Percentiles rank a stretch among this genome's conserved stretches.
Conservation (phyloP, 1,284 basidiomycete species). For the Apiotrichum sp. region DNA sequence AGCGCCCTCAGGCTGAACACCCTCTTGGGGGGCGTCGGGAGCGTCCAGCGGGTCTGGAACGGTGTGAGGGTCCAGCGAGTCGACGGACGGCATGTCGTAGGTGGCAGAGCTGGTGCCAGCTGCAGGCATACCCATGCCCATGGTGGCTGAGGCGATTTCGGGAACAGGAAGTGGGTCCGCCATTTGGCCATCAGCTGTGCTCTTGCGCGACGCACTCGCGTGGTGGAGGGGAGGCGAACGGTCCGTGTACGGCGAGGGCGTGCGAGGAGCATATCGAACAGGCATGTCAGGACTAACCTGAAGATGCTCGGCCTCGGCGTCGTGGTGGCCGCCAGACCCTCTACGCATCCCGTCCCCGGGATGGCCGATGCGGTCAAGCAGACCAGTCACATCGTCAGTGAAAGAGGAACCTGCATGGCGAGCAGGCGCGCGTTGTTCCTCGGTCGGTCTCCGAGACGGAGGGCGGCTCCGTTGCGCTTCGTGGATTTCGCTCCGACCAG, state of each 20-base stretch:
- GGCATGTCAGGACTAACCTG: slow-evolving; percentile 11
- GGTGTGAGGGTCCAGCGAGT: neutral
- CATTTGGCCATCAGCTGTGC: neutral
- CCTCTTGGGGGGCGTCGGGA: neutral
- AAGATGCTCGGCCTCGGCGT: slow-evolving; percentile 12
- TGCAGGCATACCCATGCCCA: neutral
- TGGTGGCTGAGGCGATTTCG: neutral
- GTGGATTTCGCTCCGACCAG: neutral
- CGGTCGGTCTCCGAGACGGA: neutral
- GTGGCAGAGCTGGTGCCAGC: neutral
- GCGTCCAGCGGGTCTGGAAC: neutral
- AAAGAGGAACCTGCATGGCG: slow-evolving; percentile 22
- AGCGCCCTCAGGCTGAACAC: neutral
- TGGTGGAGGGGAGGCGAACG: neutral
- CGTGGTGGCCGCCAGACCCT: neutral
- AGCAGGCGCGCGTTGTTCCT: neutral
- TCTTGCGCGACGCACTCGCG: neutral
- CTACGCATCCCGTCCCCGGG: neutral
- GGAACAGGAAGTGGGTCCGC: neutral
- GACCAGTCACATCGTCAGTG: slow-evolving; percentile 32
- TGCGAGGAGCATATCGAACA: neutral
- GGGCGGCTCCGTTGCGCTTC: neutral
- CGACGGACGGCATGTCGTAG: neutral
- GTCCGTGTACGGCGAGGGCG: slow-evolving; percentile 3
- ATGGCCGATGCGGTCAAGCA: slow-evolving; percentile 16